Evolutionary conservation across 768 basidiomycete species (phyloP).

Genomic region (Leccinum pellstonianum): DNA sequence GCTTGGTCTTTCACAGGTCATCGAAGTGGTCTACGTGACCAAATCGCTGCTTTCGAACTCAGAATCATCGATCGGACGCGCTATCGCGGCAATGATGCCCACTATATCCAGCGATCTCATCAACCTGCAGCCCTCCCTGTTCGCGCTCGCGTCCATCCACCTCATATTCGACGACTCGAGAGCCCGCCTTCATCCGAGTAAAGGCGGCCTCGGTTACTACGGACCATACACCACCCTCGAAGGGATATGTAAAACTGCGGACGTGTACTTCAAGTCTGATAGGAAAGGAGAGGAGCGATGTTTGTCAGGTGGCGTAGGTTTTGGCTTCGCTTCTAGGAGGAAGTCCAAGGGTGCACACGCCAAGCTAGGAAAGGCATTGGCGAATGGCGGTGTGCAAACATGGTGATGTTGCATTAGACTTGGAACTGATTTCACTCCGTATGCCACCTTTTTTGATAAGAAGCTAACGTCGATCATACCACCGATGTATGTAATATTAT

Average conservation of each 20-base stretch:
- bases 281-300: constrained; percentile 40
- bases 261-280: constrained; percentile 43
- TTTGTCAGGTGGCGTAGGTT: constrained; percentile 44
- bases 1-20: constrained; percentile 57
- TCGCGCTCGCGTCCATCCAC: constrained; percentile 52
- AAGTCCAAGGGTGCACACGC: constrained; percentile 28
- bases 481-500: background rate
- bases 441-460: background rate
- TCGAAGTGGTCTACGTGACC: constrained; percentile 55
- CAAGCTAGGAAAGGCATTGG: constrained; percentile 31
- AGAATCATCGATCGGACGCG: constrained; percentile 26
- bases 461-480: background rate
- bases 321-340: constrained; percentile 34
- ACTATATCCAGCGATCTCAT: constrained; percentile 47
- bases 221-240: constrained; percentile 59
- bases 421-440: background rate
- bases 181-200: constrained; percentile 49
- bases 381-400: constrained; percentile 15
- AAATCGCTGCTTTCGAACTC: constrained; percentile 41
- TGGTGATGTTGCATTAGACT: constrained; percentile 22
- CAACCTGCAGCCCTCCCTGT: constrained; percentile 60
- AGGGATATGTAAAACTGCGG: constrained; percentile 55
- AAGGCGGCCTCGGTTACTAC: constrained; percentile 64
- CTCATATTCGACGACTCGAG: constrained; percentile 66
- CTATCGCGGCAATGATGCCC: constrained; percentile 42